Conservation (phyloP, 768 basidiomycete species). For the Russula sp. region DNA sequence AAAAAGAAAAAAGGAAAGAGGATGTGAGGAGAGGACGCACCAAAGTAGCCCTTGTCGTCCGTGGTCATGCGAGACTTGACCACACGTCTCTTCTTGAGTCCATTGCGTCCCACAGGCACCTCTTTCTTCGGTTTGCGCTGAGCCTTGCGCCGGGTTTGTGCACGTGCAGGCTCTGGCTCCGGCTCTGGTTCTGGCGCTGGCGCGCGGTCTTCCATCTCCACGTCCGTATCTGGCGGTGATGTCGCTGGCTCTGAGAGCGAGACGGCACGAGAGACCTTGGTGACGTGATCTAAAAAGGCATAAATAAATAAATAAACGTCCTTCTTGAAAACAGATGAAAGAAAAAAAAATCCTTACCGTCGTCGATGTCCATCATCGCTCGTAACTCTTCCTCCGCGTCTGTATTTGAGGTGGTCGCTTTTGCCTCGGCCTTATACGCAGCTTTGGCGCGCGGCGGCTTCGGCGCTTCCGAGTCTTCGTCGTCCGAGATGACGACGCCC, state of each 20-base stretch:
- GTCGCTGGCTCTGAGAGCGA: slow-evolving; percentile 20
- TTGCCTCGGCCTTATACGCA: slow-evolving; percentile 26
- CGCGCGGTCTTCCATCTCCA: slow-evolving; percentile 24
- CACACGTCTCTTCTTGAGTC: slow-evolving; percentile 64
- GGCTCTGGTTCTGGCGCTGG: slow-evolving; percentile 12
- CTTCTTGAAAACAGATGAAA: no score
- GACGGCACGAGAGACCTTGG: slow-evolving; percentile 5
- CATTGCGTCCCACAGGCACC: slow-evolving; percentile 70
- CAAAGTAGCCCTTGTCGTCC: slow-evolving; percentile 67
- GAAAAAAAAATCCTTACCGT: slow-evolving; percentile 35
- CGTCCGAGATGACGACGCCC: slow-evolving; percentile 51
- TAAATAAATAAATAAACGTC: background rate
- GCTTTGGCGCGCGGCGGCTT: slow-evolving; percentile 31
- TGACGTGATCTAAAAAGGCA: slow-evolving; percentile 26
- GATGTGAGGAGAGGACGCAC: slow-evolving; percentile 33
- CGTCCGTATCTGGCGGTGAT: slow-evolving; percentile 22
- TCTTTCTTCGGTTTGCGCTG: slow-evolving; percentile 45
- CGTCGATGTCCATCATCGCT: slow-evolving; percentile 77
- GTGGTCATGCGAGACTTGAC: slow-evolving; percentile 47
- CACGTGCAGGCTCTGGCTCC: slow-evolving; percentile 20
- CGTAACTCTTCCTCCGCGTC: slow-evolving; percentile 38
- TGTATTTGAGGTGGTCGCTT: slow-evolving; percentile 36
- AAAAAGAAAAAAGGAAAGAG: background rate
- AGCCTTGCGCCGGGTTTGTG: slow-evolving; percentile 29
- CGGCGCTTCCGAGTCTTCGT: slow-evolving; percentile 45